Evolutionary conservation across 2,329 filamentous ascomycete species (phyloP).

Genomic region (Setomelanomma holmii): DNA sequence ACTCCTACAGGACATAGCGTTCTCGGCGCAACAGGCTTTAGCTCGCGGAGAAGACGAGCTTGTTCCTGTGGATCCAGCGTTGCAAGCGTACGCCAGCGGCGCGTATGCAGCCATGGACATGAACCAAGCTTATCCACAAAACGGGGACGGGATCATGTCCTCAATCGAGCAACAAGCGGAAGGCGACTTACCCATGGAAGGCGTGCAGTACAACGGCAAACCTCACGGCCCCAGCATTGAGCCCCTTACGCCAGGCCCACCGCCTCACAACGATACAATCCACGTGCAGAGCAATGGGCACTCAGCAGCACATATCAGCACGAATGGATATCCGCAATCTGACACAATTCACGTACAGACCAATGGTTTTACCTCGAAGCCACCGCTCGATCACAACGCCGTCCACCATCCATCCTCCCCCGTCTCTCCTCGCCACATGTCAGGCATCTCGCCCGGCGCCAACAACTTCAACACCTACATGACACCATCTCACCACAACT

Average conservation of each 20-base stretch:
- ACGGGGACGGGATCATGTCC: constrained; percentile 39
- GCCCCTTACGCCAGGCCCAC: constrained; percentile 37
- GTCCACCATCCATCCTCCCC: constrained; percentile 27
- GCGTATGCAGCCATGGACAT: constrained; percentile 23
- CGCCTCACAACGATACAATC: constrained; percentile 11
- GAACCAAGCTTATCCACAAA: constrained; percentile 19
- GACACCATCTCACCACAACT: constrained; percentile 21
- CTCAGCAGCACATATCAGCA: not conserved
- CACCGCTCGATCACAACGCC: constrained; percentile 11
- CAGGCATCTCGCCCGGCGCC: constrained; percentile 15
- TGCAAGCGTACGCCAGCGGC: constrained; percentile 30
- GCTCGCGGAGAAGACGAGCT: constrained; percentile 30
- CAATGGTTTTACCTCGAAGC: constrained; percentile 18
- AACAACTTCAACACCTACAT: constrained; percentile 3
- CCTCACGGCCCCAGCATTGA: constrained; percentile 29
- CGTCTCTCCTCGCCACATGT: constrained; percentile 25
- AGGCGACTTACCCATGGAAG: constrained; percentile 21
- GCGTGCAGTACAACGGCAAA: constrained; percentile 20
- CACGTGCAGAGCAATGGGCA: constrained; percentile 18
- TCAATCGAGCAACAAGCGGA: constrained; percentile 41
- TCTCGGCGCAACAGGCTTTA: constrained; percentile 38
- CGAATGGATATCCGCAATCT: not conserved
- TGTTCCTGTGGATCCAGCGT: constrained; percentile 39
- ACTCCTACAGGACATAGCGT: constrained; percentile 35
- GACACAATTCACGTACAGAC: constrained; percentile 9